Evolutionary conservation across 2,329 filamentous ascomycete genomes (phyloP), one percentile per base, ranked within the genome.

Genomic region (Pyricularia grisea): DNA sequence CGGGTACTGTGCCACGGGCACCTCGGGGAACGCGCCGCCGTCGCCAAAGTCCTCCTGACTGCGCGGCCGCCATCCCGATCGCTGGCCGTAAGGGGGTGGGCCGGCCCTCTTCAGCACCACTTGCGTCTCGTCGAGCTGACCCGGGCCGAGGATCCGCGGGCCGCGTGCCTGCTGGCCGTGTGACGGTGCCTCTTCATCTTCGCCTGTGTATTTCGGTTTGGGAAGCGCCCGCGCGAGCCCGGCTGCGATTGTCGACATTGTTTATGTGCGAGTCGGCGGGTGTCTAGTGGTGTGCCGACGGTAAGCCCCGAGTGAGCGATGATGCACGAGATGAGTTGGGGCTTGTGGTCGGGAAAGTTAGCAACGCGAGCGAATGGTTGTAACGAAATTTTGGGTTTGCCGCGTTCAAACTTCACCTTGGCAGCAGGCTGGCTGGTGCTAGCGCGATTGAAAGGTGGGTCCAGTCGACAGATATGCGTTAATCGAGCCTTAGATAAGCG

Each of bases 21-120:
- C 90, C 80, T 98, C 94, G 55, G 95, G 95, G 77, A 97, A 99
- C 68, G 94, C 93, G 74, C 95, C 95, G 72, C 95, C 95, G 83
- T 98, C 94, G 74, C 92, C 94, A 81, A 94, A 99, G 79, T 99
- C 95, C 77, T 97, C 94, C 72, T 91, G 88, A 60, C 86, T 86
- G 75, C 94, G 90, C 36, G 95, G 95, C 73, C 95, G 88, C 95
- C 95, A 99, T 86, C 92, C 92, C 77, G 88, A 81, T 75, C 95
- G 90, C 77, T 93, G 90, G 67, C 92, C 92, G 74, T 98, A 99
- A 0, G 93, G 85, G 11, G 95, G 95, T 70, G 94, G 93, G 23
- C 94, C 94, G 69, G 87, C 86, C 81, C 89, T 90, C 87, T 91
- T 92, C 70, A 97, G 79, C 23, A 96, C 91, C 73, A 98, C 85